Base-by-base conservation (phyloP, 768 basidiomycete genomes). In the Lactarius hatsudake region DNA sequence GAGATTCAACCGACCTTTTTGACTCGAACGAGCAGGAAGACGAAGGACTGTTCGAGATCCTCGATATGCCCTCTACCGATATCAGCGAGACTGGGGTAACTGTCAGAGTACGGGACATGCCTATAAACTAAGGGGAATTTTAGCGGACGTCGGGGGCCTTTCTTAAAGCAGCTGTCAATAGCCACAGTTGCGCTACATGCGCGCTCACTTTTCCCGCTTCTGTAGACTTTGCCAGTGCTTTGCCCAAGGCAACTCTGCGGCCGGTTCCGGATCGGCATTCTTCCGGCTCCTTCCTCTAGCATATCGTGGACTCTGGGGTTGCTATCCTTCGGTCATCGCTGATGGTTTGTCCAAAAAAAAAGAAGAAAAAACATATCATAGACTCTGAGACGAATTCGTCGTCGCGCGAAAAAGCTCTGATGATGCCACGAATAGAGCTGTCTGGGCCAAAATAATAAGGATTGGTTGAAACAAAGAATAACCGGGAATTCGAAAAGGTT, bases 301-400 rank as follows among this genome's bases (percentile, higher is more conserved):
- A n/a, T 96, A 89, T 76, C 84, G 94, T 68, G 90, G 94, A 75
- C 79, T 99, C 20, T 99, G 96, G 96, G n/a, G n/a, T n/a, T n/a
- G n/a, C n/a, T n/a, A n/a, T n/a, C n/a, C n/a, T n/a, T n/a, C n/a
- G n/a, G n/a, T n/a, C n/a, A n/a, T n/a, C n/a, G n/a, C n/a, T n/a
- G n/a, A n/a, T n/a, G n/a, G n/a, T n/a, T n/a, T n/a, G n/a, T n/a
- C n/a, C n/a, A n/a, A n/a, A n/a, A n/a, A n/a, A n/a, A n/a, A n/a
- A n/a, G n/a, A n/a, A n/a, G n/a, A n/a, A n/a, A n/a, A n/a, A n/a
- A n/a, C n/a, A n/a, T n/a, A n/a, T n/a, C n/a, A n/a, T n/a, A n/a
- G n/a, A n/a, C n/a, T n/a, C n/a, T n/a, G n/a, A n/a, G 90, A 93
- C 63, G 93, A 96, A 75, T 78, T 98, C 20, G 94, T 95, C 72